phyloP scores from a whole-genome alignment of 805 yeast genomes.

The Candida coleopterorum region DNA sequence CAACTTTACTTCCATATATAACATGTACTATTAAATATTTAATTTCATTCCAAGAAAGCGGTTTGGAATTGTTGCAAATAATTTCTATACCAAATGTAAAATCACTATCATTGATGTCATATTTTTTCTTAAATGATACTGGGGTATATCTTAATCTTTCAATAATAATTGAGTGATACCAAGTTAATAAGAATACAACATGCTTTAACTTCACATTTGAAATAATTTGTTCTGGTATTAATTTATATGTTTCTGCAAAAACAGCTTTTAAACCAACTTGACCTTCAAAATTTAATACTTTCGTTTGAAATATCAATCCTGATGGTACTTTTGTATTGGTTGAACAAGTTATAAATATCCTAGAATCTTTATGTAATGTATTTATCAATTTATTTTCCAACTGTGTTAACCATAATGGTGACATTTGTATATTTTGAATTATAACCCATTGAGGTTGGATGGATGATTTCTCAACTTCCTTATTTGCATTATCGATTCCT shows the following conservation, averaged over 20 bases:
- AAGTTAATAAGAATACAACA: conserved; percentile 51
- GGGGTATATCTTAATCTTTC: conserved; percentile 60
- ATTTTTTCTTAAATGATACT: conserved; percentile 52
- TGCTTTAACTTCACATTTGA: conserved; percentile 40
- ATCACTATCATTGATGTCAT: conserved; percentile 77
- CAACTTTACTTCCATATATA: conserved; percentile 65
- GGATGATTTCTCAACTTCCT: conserved; percentile 43
- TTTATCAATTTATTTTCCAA: conserved; percentile 45
- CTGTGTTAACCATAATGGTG: conserved; percentile 55
- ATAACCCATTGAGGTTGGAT: conserved; percentile 64
- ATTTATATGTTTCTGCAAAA: conserved; percentile 35
- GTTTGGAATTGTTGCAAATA: conserved; percentile 38
- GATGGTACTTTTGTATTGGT: conserved; percentile 46
- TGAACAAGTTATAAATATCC: conserved; percentile 63
- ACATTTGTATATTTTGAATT: conserved; percentile 77
- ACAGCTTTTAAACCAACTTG: conserved; percentile 53
- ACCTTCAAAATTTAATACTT: conserved; percentile 57
- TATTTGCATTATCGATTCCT: conserved; percentile 52
- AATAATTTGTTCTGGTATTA: conserved; percentile 13
- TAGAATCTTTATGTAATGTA: conserved; percentile 32
- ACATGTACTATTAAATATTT: conserved; percentile 46
- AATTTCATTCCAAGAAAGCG: conserved; percentile 56
- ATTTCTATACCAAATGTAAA: conserved; percentile 45
- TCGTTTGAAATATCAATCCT: conserved; percentile 49
- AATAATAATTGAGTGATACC: conserved; percentile 65